Conservation (phyloP, 768 basidiomycete species). For the Wakefieldia striispora region DNA sequence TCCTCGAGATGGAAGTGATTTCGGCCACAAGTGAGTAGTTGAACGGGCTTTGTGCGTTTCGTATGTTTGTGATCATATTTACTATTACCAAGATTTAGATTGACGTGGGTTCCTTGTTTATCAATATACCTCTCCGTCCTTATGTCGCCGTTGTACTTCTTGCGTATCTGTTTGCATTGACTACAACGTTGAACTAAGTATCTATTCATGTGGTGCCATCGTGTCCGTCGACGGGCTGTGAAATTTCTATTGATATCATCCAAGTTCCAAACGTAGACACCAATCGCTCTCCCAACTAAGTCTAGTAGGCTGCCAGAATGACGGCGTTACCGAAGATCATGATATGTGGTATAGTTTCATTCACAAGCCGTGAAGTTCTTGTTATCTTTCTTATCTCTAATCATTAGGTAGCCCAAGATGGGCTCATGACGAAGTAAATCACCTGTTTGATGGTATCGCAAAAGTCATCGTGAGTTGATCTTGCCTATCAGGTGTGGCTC, state of each 20-base stretch:
- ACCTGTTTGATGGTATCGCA: constrained; percentile 61
- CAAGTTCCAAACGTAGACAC: no score
- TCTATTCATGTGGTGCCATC: no score
- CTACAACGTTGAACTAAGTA: no score
- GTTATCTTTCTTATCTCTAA: neutral
- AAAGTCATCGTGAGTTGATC: constrained; percentile 66
- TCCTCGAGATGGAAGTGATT: constrained; percentile 37
- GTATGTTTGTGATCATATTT: neutral
- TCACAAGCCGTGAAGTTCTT: neutral
- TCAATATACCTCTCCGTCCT: neutral
- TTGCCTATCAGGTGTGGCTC: neutral
- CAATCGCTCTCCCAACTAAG: no score
- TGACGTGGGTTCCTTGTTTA: neutral
- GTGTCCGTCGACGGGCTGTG: no score
- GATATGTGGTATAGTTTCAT: constrained; percentile 26
- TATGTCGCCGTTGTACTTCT: neutral
- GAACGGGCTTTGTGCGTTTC: neutral
- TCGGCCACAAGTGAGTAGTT: constrained; percentile 26
- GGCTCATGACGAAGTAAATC: constrained; percentile 69
- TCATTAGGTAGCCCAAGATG: constrained; percentile 62
- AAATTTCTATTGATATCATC: no score
- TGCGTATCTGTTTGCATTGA: neutral
- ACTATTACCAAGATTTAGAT: no score
- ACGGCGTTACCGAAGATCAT: constrained; percentile 23
- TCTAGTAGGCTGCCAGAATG: neutral